A percentile compares a stretch with the other conserved stretches of the same genome.
These are phyloP conservation scores for Bacterosira constricta DNA, from an alignment of 108 stramenopile species.

Conservation along the genomic window DNA sequence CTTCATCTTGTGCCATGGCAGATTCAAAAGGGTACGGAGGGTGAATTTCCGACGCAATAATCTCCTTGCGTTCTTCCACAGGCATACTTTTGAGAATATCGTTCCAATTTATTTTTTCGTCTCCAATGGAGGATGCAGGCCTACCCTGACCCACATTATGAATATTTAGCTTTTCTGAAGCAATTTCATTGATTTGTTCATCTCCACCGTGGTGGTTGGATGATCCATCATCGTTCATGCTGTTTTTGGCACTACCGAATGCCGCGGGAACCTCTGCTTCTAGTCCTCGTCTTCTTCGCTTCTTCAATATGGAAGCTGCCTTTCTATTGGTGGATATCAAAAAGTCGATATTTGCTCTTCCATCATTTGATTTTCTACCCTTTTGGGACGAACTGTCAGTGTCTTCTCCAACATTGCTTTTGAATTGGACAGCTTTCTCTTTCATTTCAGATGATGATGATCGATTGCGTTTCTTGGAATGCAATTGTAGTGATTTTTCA, in stretches of 20 bases:
- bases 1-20: background rate
- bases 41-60: conserved; percentile 25
- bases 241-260: too few relatives aligned
- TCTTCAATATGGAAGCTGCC: background rate
- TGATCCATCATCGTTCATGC: too few relatives aligned
- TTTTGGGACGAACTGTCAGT: background rate
- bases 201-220: background rate
- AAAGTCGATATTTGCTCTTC: background rate
- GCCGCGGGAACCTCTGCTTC: too few relatives aligned
- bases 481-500: background rate
- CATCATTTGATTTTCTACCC: background rate
- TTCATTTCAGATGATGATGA: background rate
- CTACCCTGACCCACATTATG: conserved; percentile 8
- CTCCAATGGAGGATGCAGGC: conserved; percentile 26
- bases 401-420: too few relatives aligned
- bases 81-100: conserved; percentile 25
- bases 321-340: background rate
- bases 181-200: background rate
- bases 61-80: conserved; percentile 11
- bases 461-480: background rate
- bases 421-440: background rate
- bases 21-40: conserved; percentile 33
- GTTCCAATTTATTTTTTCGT: conserved; percentile 8
- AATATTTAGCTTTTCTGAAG: too few relatives aligned
- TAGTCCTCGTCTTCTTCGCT: conserved; percentile 11